Evolutionary conservation across 2,329 filamentous ascomycete genomes (phyloP), one percentile per base, ranked within the genome.

Genomic region (Coniochaeta ligniaria): DNA sequence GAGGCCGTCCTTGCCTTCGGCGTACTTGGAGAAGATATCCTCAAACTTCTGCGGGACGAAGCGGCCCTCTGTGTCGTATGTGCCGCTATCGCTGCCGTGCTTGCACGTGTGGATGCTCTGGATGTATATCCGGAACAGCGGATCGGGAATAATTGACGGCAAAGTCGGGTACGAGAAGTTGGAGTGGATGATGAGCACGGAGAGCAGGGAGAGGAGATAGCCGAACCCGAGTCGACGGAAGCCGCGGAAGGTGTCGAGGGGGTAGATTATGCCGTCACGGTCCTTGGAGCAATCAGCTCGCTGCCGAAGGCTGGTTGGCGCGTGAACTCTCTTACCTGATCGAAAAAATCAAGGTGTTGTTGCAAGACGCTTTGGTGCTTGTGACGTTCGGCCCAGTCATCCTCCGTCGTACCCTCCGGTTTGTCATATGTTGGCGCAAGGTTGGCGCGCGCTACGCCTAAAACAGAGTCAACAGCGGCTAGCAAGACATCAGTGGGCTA

Each of bases 41-140:
- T 83, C 78, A 61, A 82, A 82, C 47, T 73, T 74, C 66, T 81
- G 79, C 14, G 79, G 77, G 12, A 75, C 63, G 64, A 81, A 82
- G 1, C 78, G 71, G 3, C 79, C 80, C 64, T 82, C 79, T 16
- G 68, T 74, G 64, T 82, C 79, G 60, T 78, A 82, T 0, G 74
- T 74, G 12, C 75, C 75, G 22, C 70, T 77, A 62, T 80, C 78
- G 58, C 74, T 77, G 6, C 77, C 78, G 63, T 81, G 78, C 69
- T 78, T 78, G 22, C 71, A 75, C 63, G 74, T 77, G 65, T 78
- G 74, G 33, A 78, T 74, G 12, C 68, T 68, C 1, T 66, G 59
- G 8, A 77, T 65, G 61, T 74, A 74, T 20, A 78, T 67, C 17
- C 75, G 66, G 57, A 76, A 75, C 4, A 70, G 66, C 6, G 73